Base-by-base conservation (phyloP, 2,329 filamentous ascomycete species). In the Amauroascus verrucosus region DNA sequence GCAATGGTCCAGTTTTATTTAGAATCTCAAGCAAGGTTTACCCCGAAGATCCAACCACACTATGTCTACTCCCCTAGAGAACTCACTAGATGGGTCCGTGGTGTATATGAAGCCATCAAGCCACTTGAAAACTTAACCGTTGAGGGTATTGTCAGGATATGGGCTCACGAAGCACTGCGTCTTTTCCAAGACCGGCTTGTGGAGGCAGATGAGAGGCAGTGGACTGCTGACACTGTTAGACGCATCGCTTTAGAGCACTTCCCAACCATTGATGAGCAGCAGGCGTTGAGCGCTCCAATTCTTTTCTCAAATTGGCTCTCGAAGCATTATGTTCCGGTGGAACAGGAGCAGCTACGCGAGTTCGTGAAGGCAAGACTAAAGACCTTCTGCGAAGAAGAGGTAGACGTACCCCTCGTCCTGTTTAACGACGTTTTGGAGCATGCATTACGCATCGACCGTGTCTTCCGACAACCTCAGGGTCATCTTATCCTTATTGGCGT, bases 31-130 rank as follows among this genome's bases (percentile, higher is more conserved):
- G 81, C 88, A 64, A 81, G 86, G 50, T 99, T 99, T 66, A 98
- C 93, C 8, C 86, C 93, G 6, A 85, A 95, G 71, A 96, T 97
- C 38, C 93, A 98, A 65, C 93, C 93, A 0, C 93, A 98, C 68
- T 99, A 99, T 67, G 90, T 99, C 44, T 99, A 99, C 79, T 96
- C 90, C 69, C 93, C 93, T 66, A 88, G 93, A 84, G 93, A 99
- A 68, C 77, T 99, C 63, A 98, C 94, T 11, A 81, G 93, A 67
- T 99, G 93, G 93, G 91, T 95, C 28, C 87, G 94, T 60, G 93
- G 94, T 72, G 80, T 99, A 18, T 98, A 99, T 62, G 93, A 99
- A 70, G 91, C 93, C 0, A 95, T 99, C 59, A 82, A 87, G 57
- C 93, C 94, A 11, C 79, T 98, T 11, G 93, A 98, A 70, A 85